phyloP scores from a whole-genome alignment of 805 yeast genomes.

The Zygoascus bituminiphila region DNA sequence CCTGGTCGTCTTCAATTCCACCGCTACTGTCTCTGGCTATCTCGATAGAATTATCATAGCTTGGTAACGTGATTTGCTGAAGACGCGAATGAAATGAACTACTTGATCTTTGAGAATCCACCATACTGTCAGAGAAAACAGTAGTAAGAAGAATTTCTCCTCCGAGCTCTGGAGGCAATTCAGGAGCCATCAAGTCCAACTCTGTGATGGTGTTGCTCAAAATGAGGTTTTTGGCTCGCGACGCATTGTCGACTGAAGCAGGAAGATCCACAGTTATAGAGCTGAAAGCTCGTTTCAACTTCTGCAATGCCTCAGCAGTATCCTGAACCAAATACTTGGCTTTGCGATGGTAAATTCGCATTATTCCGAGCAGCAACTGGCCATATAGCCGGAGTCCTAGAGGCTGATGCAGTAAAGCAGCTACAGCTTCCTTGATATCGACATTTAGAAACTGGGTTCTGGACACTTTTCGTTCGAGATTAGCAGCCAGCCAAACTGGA shows the following conservation, averaged over 20 bases:
- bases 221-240: slow-evolving; percentile 35
- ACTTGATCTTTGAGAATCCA: not conserved
- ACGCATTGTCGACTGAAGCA: slow-evolving; percentile 5
- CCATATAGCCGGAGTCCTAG: slow-evolving; percentile 78
- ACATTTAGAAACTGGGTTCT: slow-evolving; percentile 67
- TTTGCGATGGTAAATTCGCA: slow-evolving; percentile 75
- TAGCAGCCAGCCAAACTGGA: slow-evolving; percentile 89
- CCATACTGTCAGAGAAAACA: not conserved
- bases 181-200: slow-evolving; percentile 61
- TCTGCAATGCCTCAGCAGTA: slow-evolving; percentile 65
- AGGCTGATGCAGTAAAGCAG: slow-evolving; percentile 47
- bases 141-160: not conserved
- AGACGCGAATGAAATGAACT: not conserved
- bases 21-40: slow-evolving; percentile 42
- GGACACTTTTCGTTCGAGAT: slow-evolving; percentile 67
- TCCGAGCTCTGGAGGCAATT: slow-evolving; percentile 37
- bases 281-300: slow-evolving; percentile 47
- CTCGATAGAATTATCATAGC: slow-evolving; percentile 54
- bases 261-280: slow-evolving; percentile 41
- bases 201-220: slow-evolving; percentile 75
- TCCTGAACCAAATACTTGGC: slow-evolving; percentile 79
- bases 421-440: slow-evolving; percentile 56
- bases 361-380: slow-evolving; percentile 78
- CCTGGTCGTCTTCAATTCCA: slow-evolving; percentile 24
- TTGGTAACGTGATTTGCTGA: slow-evolving; percentile 8